phyloP scores from a whole-genome alignment of 108 stramenopile genomes.

The Nannochloropsis salina region DNA sequence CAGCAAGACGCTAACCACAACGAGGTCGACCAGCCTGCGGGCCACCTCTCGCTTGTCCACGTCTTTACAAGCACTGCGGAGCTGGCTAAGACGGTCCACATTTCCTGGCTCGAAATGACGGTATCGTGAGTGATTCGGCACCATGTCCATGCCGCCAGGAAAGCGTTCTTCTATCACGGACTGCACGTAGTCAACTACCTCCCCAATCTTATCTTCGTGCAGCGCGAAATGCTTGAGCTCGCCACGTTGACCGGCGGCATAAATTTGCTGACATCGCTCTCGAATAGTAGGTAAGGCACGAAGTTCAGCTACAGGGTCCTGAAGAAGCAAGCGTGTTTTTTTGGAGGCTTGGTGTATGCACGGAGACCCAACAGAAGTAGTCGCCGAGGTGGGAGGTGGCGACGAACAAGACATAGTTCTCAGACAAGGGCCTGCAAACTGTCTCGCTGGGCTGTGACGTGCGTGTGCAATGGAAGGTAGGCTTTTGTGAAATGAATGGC shows the following conservation, averaged over 20 bases:
- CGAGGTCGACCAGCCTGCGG: slow-evolving; percentile 43
- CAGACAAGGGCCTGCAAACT: too few relatives aligned
- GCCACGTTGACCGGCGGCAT: slow-evolving; percentile 38
- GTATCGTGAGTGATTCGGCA: slow-evolving; percentile 46
- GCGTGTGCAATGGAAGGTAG: too few relatives aligned
- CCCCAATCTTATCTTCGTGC: slow-evolving; percentile 35
- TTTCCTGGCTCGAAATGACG: slow-evolving; percentile 48
- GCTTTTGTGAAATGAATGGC: too few relatives aligned
- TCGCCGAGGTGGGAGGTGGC: not conserved
- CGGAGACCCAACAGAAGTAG: not conserved
- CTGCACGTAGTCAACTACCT: slow-evolving; percentile 35
- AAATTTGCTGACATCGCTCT: slow-evolving; percentile 26
- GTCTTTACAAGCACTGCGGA: slow-evolving; percentile 21
- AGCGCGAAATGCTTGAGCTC: slow-evolving; percentile 38
- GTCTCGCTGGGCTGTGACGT: too few relatives aligned
- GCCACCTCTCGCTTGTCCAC: not conserved
- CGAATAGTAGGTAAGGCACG: slow-evolving; percentile 38
- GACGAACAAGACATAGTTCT: too few relatives aligned
- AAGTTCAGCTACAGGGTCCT: slow-evolving; percentile 35
- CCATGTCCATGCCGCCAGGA: slow-evolving; percentile 33
- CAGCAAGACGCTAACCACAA: slow-evolving; percentile 37
- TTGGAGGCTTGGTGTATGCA: not conserved
- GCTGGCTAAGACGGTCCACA: slow-evolving; percentile 28
- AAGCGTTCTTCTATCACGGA: slow-evolving; percentile 43
- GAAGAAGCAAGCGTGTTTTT: not conserved